A percentile compares a stretch with the other conserved stretches of the same genome.
phyloP scores from a whole-genome alignment of 1,284 basidiomycete species.

The Apiotrichum gamsii region DNA sequence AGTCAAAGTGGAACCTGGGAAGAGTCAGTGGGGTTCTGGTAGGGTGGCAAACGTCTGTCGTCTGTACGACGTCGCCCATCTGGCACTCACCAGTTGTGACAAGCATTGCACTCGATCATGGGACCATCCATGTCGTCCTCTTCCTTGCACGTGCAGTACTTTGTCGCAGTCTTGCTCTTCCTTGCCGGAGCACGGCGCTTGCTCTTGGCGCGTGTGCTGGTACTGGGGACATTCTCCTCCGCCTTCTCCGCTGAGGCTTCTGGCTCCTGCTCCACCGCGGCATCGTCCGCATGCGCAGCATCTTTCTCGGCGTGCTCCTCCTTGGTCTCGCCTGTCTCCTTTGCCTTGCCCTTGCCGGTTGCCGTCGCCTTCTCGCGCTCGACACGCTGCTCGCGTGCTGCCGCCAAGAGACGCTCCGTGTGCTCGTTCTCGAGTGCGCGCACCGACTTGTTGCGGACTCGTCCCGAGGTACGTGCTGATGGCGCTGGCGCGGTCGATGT shows the following conservation, averaged over 20 bases:
- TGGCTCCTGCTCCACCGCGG: no score
- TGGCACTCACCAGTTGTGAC: slow-evolving; percentile 38
- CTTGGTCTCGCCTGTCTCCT: neutral
- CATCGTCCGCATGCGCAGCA: neutral
- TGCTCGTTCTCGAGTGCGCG: slow-evolving; percentile 28
- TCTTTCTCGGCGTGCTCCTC: neutral
- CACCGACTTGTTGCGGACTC: slow-evolving; percentile 25
- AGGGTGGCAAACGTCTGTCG: neutral
- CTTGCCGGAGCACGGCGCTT: slow-evolving; percentile 15
- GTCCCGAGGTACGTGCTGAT: slow-evolving; percentile 18
- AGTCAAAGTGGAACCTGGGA: slow-evolving; percentile 42
- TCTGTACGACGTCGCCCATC: neutral
- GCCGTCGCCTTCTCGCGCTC: neutral
- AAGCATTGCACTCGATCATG: slow-evolving; percentile 44
- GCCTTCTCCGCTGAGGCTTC: neutral
- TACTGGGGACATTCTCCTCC: neutral
- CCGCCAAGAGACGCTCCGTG: slow-evolving; percentile 21
- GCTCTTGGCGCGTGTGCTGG: slow-evolving; percentile 5
- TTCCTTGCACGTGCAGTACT: slow-evolving; percentile 36
- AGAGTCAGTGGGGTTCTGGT: neutral
- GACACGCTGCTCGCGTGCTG: neutral
- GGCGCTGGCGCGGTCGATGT: neutral
- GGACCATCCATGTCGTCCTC: slow-evolving; percentile 23
- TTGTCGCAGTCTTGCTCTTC: slow-evolving; percentile 17
- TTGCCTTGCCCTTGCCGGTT: neutral